Percentiles rank a stretch among this genome's conserved stretches.
Evolutionary conservation across 2,329 filamentous ascomycete genomes (phyloP).

Genomic region (Graphilbum sp.): DNA sequence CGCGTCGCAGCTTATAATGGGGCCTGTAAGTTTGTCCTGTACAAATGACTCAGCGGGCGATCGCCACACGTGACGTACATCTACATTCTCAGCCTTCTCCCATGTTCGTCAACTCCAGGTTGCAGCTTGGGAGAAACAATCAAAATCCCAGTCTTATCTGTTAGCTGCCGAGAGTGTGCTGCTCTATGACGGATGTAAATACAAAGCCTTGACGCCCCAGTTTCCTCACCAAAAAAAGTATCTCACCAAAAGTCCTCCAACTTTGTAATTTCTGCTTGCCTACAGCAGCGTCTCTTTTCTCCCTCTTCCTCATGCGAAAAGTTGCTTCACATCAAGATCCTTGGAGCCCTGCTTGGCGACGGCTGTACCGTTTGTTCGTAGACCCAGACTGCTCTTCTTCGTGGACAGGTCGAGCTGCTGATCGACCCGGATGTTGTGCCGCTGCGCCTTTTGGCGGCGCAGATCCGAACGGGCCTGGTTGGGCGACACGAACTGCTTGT

Average conservation of each 20-base stretch:
- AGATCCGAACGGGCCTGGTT: conserved; percentile 85
- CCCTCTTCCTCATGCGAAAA: conserved; percentile 46
- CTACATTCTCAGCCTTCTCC: too few relatives aligned
- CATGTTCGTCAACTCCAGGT: too few relatives aligned
- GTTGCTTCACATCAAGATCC: conserved; percentile 57
- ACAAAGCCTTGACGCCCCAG: background rate
- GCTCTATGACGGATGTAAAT: too few relatives aligned
- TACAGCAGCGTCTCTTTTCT: conserved; percentile 1
- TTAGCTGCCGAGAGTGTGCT: background rate
- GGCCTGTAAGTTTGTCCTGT: too few relatives aligned
- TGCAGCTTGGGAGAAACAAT: too few relatives aligned
- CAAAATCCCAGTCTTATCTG: too few relatives aligned
- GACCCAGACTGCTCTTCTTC: conserved; percentile 61
- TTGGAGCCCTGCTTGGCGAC: conserved; percentile 37
- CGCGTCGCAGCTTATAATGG: too few relatives aligned
- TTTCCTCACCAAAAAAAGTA: background rate
- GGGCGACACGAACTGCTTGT: conserved; percentile 90
- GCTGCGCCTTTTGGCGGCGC: conserved; percentile 56
- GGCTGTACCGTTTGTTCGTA: conserved; percentile 46
- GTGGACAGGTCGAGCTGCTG: conserved; percentile 53
- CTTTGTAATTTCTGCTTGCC: background rate
- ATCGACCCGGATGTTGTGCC: conserved; percentile 63
- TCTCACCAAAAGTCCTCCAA: background rate
- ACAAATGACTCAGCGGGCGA: too few relatives aligned
- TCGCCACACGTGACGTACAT: too few relatives aligned